Base-by-base conservation (phyloP, 768 basidiomycete genomes). In the Calocera viscosa region DNA sequence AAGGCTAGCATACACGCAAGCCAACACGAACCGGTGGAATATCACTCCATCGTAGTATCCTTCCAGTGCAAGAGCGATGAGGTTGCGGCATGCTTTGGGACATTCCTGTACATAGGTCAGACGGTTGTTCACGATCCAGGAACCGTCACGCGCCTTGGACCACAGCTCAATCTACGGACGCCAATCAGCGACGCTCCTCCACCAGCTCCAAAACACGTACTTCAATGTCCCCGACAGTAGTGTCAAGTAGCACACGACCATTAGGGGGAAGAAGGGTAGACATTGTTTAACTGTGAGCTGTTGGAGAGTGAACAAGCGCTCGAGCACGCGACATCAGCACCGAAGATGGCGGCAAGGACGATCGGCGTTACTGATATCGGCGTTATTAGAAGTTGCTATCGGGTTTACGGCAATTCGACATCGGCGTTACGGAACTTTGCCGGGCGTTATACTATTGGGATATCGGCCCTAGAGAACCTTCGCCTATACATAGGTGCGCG, bases 21-120 rank as follows among this genome's bases (percentile, higher is more conserved):
- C 63, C 16, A 2, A 43, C 10, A n/a, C 76, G 26, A 72, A 90
- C 89, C 94, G 84, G 77, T 96, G 94, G 71, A 97, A 97, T 60
- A 95, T 90, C 65, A 93, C 88, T 35, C 90, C 90, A 68, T 98
- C 95, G 77, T 97, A 98, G 76, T 96, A 97, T 8, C 95, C 92
- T 81, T 94, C 90, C 84, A 94, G 87, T 1, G 90, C 86, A 60
- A 95, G 81, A 17, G 89, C 85, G 43, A 95, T 79, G 76, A 94
- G 92, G 77, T 94, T 94, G 60, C 94, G 84, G 74, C 91, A 94
- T 76, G 96, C 81, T 80, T 91, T 93, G 0, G 96, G 96, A 24
- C 91, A 86, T 86, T 98, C 95, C 86, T 91, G 70, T 41, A 40
- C 22, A 68, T 49, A 68, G 24, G 28, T 38, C 32, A 28, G 22